A percentile compares a stretch with the other conserved stretches of the same genome.
These are phyloP conservation scores for Zygotorulaspora mrakii DNA, from an alignment of 1,139 yeast genomes.

Conservation along the genomic window DNA sequence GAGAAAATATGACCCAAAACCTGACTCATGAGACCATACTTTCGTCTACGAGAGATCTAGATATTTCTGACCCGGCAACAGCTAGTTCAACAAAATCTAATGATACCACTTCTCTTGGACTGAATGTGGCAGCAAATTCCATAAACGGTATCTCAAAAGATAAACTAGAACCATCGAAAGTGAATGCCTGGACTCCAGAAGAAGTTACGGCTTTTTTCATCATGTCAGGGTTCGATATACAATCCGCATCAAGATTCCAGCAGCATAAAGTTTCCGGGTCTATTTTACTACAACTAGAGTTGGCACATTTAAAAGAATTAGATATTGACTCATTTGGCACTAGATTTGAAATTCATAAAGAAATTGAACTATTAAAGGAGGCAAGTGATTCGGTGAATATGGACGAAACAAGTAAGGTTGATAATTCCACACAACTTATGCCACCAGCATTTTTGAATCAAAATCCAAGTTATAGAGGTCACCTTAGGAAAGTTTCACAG, in stretches of 20 bases:
- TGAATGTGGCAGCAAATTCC: constrained; percentile 7
- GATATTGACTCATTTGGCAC: constrained; percentile 94
- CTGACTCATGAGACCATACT: constrained; percentile 17
- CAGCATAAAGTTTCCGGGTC: constrained; percentile 86
- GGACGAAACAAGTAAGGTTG: constrained; percentile 1
- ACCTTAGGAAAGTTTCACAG: constrained; percentile 48
- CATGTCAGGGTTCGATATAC: constrained; percentile 66
- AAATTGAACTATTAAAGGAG: constrained; percentile 64
- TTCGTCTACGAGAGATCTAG: constrained; percentile 18
- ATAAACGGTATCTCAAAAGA: constrained; percentile 15
- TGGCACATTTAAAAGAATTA: constrained; percentile 81
- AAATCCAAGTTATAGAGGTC: constrained; percentile 32
- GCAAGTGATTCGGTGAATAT: constrained; percentile 6
- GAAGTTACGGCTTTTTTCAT: constrained; percentile 80
- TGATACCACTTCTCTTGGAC: constrained; percentile 12
- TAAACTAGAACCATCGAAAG: constrained; percentile 47
- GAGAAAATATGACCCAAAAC: constrained; percentile 7
- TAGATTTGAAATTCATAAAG: constrained; percentile 84
- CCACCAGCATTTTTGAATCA: constrained; percentile 35
- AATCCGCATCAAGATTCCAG: constrained; percentile 71
- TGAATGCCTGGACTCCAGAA: constrained; percentile 74
- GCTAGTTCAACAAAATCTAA: constrained; percentile 10
- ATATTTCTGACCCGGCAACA: constrained; percentile 11
- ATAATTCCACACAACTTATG: constrained; percentile 24
- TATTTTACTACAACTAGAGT: constrained; percentile 78